A percentile compares a stretch with the other conserved stretches of the same genome.
These are phyloP conservation scores for Saccharomycopsis hybrid DNA, from an alignment of 1,139 yeast species.

Conservation along the genomic window DNA sequence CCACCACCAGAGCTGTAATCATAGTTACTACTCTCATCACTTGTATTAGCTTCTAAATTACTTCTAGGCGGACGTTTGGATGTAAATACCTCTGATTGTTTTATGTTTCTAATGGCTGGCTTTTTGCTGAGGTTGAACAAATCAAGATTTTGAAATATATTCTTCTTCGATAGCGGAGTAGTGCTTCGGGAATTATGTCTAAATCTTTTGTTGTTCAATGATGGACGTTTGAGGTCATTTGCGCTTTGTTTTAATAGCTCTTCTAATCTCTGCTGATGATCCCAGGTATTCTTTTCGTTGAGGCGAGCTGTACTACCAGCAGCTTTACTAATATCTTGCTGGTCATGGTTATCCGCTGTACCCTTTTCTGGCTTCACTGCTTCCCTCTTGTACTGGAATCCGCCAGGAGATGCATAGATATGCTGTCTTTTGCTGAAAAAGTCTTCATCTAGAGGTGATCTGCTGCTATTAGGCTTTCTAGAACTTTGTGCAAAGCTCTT, in stretches of 20 bases:
- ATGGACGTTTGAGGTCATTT: conserved; percentile 1
- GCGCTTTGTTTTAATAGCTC: background rate
- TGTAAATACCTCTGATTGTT: too few relatives aligned
- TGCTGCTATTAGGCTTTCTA: background rate
- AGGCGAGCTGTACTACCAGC: background rate
- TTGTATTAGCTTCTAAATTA: too few relatives aligned
- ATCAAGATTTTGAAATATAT: background rate
- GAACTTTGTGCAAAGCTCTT: background rate
- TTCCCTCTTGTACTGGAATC: conserved; percentile 14
- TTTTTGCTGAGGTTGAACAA: too few relatives aligned
- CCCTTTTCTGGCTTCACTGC: conserved; percentile 14
- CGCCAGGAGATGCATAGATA: background rate
- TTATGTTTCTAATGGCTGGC: too few relatives aligned
- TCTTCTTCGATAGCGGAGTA: conserved; percentile 12
- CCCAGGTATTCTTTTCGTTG: background rate
- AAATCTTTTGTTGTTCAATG: conserved; percentile 1
- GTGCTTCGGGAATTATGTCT: background rate
- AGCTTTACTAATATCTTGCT: background rate
- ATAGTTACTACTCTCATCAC: too few relatives aligned
- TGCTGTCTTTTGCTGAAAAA: conserved; percentile 7
- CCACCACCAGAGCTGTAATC: too few relatives aligned
- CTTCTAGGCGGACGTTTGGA: too few relatives aligned
- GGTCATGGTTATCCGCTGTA: background rate
- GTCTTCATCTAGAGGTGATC: conserved; percentile 4
- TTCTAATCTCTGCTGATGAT: background rate